These are phyloP conservation scores for Strobilomyces dryophilus DNA, from an alignment of 768 basidiomycete genomes.

Conservation along the genomic window DNA sequence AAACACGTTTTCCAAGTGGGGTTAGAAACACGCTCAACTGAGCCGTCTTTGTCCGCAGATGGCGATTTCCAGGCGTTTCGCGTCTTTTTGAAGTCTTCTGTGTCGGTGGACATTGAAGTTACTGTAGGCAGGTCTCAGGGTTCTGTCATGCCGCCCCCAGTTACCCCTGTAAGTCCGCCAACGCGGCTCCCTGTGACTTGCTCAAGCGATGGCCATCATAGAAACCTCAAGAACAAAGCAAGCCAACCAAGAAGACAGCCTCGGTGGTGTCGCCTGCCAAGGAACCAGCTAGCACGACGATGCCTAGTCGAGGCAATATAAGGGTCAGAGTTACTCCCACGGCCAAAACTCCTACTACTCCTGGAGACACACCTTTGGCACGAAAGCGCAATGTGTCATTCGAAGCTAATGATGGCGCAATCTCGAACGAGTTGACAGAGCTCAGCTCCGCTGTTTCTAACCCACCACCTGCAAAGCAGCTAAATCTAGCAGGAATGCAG, in stretches of 20 bases:
- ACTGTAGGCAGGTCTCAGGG: slow-evolving; percentile 11
- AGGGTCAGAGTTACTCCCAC: neutral
- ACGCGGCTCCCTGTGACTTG: neutral
- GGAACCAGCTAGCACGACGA: neutral
- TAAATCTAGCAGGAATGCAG: too few relatives aligned
- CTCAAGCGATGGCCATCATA: neutral
- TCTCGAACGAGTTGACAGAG: too few relatives aligned
- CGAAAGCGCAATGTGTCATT: slow-evolving; percentile 29
- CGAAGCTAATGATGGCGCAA: neutral
- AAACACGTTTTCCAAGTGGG: neutral
- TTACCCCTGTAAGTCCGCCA: slow-evolving; percentile 9
- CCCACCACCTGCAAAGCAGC: too few relatives aligned
- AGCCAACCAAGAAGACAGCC: neutral
- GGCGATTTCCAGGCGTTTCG: slow-evolving; percentile 78
- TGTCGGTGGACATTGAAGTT: slow-evolving; percentile 38
- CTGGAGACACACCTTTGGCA: neutral
- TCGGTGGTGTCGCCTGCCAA: neutral
- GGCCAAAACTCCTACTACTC: neutral
- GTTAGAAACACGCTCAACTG: neutral
- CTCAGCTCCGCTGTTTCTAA: too few relatives aligned
- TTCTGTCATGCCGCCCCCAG: slow-evolving; percentile 4
- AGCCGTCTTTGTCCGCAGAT: slow-evolving; percentile 37
- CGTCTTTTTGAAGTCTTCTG: slow-evolving; percentile 37
- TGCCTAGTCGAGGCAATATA: neutral
- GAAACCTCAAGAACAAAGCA: neutral